Base-by-base conservation (phyloP, 1,284 basidiomycete genomes). In the Kwoniella shivajii region DNA sequence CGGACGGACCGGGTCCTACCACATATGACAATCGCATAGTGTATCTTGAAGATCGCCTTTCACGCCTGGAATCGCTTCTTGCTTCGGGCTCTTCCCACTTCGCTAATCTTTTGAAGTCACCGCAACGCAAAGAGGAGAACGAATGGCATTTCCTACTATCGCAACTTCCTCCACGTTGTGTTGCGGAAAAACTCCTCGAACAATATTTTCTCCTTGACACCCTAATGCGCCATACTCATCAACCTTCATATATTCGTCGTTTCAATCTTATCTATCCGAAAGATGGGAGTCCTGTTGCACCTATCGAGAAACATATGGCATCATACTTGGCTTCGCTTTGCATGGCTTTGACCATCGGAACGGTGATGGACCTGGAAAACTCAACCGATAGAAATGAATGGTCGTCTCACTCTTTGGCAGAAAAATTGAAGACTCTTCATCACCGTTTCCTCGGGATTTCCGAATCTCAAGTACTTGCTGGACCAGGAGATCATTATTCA, bases 261-360 rank as follows among this genome's bases (percentile, higher is more conserved):
- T 41, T 47, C 6, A 14, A 10, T 9, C 9, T 3, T 3, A 20
- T 39, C 30, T 46, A 52, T 16, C 27, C 39, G 7, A 30, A 14
- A 7, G 6, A 41, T 6, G 7, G 9, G 6, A 16, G 18, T 36
- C 51, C 27, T 10, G 36, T 14, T 7, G 29, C 16, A 2, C 4
- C 9, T 2, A 33, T 26, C 9, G 6, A 22, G 1, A 38, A 27
- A 9, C 24, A 37, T 33, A 4, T 16, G 20, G 31, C 50, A n/a
- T 27, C 56, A 6, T 57, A 41, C 26, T 30, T 57, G 10, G 49
- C 49, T 22, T 47, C 49, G 6, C n/a, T 57, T 6, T 37, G 37
- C 26, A 27, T 45, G 22, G 37, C 50, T n/a, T 26, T 57, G 31
- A 29, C 30, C n/a, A 57, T 57, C n/a, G 56, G 56, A 6, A 42